Percentiles rank a stretch among this genome's conserved stretches.
phyloP scores from a whole-genome alignment of 2,329 filamentous ascomycete species.

The Pseudocercospora fijiensis region DNA sequence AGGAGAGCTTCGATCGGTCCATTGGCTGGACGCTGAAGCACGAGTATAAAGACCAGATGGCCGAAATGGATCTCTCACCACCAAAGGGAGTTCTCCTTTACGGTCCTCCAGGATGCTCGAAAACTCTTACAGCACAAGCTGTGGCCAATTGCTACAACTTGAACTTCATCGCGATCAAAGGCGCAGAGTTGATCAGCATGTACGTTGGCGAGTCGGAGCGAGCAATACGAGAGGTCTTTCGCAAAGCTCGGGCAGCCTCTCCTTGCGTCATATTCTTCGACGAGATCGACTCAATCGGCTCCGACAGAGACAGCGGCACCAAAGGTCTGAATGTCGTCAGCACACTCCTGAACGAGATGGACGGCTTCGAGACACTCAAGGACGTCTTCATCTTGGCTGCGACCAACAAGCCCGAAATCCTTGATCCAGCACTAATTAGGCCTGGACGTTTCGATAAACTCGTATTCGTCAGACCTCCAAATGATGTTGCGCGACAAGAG shows the following conservation, averaged over 20 bases:
- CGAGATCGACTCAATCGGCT: slow-evolving; percentile 83
- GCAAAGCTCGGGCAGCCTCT: slow-evolving; percentile 77
- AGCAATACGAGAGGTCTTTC: slow-evolving; percentile 79
- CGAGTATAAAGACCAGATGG: slow-evolving; percentile 53
- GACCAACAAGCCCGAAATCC: slow-evolving; percentile 82
- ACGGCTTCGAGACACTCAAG: slow-evolving; percentile 81
- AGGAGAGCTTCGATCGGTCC: slow-evolving; percentile 58
- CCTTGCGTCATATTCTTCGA: slow-evolving; percentile 97
- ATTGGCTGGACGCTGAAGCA: slow-evolving; percentile 60
- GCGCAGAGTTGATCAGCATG: slow-evolving; percentile 90
- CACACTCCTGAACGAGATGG: slow-evolving; percentile 90
- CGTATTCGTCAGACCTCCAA: slow-evolving; percentile 82
- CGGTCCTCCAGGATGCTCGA: slow-evolving; percentile 90
- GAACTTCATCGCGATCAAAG: slow-evolving; percentile 94
- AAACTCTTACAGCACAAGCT: slow-evolving; percentile 88
- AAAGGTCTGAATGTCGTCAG: slow-evolving; percentile 78
- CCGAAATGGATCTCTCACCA: slow-evolving; percentile 54
- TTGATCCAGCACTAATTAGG: slow-evolving; percentile 82
- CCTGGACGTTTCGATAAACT: slow-evolving; percentile 82
- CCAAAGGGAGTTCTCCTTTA: slow-evolving; percentile 86
- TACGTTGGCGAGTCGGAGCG: slow-evolving; percentile 95
- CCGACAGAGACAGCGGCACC: slow-evolving; percentile 52
- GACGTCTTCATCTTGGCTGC: slow-evolving; percentile 86
- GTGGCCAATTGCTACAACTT: slow-evolving; percentile 85
- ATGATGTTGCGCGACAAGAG: slow-evolving; percentile 68